Base-by-base conservation (phyloP, 2,329 filamentous ascomycete species). In the Penicillium oxalicum region DNA sequence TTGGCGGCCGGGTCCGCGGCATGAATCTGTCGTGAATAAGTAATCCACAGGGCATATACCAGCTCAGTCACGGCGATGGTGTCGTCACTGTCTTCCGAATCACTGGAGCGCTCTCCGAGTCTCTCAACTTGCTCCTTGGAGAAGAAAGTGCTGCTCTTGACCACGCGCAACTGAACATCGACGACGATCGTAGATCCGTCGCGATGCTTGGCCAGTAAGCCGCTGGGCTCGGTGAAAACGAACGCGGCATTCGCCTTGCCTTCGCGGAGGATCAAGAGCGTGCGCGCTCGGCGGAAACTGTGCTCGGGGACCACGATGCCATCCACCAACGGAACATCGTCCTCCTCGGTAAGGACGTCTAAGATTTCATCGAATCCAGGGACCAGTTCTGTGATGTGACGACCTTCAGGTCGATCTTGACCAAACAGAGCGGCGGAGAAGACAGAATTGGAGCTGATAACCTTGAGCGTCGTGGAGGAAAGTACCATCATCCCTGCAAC, bases 301-400 rank as follows among this genome's bases (percentile, higher is more conserved):
- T 96, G 91, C 67, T 98, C 93, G 1, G 93, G 91, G 48, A 98
- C 86, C 12, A 98, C 91, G 61, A 96, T 91, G n/a, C 93, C 93
- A 67, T 98, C 93, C 9, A 87, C 79, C 26, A 97, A 75, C 44
- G 84, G 78, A 44, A 96, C 78, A 36, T 88, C 84, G 59, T 98
- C 91, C 64, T 96, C 89, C 47, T 95, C 86, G 4, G 83, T 88
- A 60, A 98, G 75, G 27, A 94, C 82, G 37, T 82, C 77, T 43
- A 98, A 74, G 39, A 95, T 84, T 55, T 83, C 85, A 68, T 94
- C 88, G 62, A 98, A 97, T 39, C 84, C 82, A 0, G 91, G 91
- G 27, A 98, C 85, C 32, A 98, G 73, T 27, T 88, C 81, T 52
- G 80, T 88, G 59, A 98, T 87, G 26, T 81, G 77, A 55, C 88